Percentiles rank a stretch among this genome's conserved stretches.
These are phyloP conservation scores for Chytridiales sp. DNA, from an alignment of 371 early-diverging fungal genomes.

Conservation along the genomic window DNA sequence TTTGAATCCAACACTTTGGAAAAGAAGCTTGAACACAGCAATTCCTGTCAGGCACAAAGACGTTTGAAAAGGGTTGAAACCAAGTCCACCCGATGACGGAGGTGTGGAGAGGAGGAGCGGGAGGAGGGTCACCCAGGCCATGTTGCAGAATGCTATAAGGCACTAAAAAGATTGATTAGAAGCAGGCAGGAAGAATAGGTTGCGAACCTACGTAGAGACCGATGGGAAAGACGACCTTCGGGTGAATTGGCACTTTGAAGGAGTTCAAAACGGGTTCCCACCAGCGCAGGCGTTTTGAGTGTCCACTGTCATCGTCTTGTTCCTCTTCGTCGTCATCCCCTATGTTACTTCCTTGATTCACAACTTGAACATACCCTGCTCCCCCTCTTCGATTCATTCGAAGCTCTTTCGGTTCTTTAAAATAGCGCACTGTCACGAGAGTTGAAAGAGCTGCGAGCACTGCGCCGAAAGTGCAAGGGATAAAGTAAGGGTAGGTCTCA, in stretches of 20 bases:
- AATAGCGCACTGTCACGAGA: background rate
- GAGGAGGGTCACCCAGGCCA: slow-evolving; percentile 34
- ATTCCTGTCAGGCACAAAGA: slow-evolving; percentile 30
- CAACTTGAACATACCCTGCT: background rate
- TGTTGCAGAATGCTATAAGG: slow-evolving; percentile 44
- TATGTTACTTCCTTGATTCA: no score
- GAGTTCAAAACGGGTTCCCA: background rate
- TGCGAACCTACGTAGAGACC: slow-evolving; percentile 35
- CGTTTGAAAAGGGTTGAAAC: slow-evolving; percentile 21
- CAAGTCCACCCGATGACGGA: slow-evolving; percentile 23
- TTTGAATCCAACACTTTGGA: slow-evolving; percentile 31
- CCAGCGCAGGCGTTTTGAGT: slow-evolving; percentile 2
- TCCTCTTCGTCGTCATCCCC: slow-evolving; percentile 2
- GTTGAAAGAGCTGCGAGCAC: slow-evolving; percentile 7
- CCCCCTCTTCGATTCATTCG: background rate
- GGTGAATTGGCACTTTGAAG: slow-evolving; percentile 16
- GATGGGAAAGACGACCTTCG: slow-evolving; percentile 28
- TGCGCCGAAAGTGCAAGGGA: slow-evolving; percentile 32
- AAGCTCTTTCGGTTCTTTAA: slow-evolving; percentile 11
- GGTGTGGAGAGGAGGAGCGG: slow-evolving; percentile 42
- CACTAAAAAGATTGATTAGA: slow-evolving; percentile 4
- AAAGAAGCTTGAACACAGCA: slow-evolving; percentile 38
- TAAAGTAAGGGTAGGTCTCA: slow-evolving; percentile 28
- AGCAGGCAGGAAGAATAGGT: no score
- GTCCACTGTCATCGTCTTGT: no score